Evolutionary conservation across 2,329 filamentous ascomycete species (phyloP), one percentile per base, ranked within the genome.

Genomic region (Ophiostoma sp.): DNA sequence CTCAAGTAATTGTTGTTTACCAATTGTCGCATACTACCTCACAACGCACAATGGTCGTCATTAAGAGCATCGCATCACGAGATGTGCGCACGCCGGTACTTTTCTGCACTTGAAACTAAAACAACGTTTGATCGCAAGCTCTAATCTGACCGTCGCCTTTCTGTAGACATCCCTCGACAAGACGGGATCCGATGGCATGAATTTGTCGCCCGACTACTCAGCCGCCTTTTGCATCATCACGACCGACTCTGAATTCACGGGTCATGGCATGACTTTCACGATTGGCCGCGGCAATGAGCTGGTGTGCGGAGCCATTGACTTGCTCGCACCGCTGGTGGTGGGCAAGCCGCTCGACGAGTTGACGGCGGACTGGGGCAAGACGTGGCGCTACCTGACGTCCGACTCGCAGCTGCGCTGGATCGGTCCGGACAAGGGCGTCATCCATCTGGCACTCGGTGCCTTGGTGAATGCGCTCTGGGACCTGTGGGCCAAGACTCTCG

Each of bases 161-260:
- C 39, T n/a, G 4, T 22, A 52, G 50, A 98, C 94, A 19, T 97
- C 94, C 55, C 90, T 98, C 75, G 94, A 97, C 83, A 96, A 95
- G 85, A 97, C 94, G 22, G 94, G 94, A 79, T 97, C 93, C 8
- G 94, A 98, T 88, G 95, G 95, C 79, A 98, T 97, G 95, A 97
- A 98, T 80, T 11, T 52, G 92, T 93, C 3, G 94, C 94, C 1
- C 75, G 94, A 97, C 83, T 97, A 97, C 84, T 97, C 94, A 1
- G 87, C 94, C 15, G 94, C 95, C 19, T 98, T 97, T 86, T 97
- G 94, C 82, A 95, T 97, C 78, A 85, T 98, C 68, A 85, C 93
- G 80, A 97, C 94, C 0, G 92, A 97, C 80, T 91, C 92, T 0
- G 80, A 87, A 12, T 87, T 87, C 79, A 86, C 87, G 0, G 93